phyloP scores from a whole-genome alignment of 768 basidiomycete genomes.

The Pseudohyphozyma bogoriensis region DNA sequence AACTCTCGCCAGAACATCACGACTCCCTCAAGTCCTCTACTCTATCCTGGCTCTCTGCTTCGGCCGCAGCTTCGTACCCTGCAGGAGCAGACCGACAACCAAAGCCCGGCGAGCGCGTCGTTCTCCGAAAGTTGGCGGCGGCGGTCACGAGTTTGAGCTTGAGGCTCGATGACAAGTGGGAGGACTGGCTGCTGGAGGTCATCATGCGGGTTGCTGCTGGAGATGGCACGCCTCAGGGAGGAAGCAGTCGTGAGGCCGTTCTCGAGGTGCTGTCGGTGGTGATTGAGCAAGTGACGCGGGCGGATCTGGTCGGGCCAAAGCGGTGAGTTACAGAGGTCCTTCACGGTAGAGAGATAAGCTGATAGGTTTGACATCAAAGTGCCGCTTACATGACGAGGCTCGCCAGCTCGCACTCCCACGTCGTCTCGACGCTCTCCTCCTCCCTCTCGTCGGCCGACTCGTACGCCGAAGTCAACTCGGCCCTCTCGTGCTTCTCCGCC shows the following conservation, averaged over 20 bases:
- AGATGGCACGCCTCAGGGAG: slow-evolving; percentile 7
- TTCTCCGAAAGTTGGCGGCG: neutral
- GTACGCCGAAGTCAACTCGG: slow-evolving; percentile 16
- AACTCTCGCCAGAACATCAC: neutral
- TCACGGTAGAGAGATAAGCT: neutral
- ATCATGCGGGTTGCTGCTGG: slow-evolving; percentile 1
- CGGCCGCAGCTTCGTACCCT: slow-evolving; percentile 9
- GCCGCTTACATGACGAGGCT: slow-evolving; percentile 26
- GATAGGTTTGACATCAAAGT: neutral
- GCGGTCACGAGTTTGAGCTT: neutral
- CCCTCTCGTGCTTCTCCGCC: slow-evolving; percentile 25
- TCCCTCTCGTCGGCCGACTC: slow-evolving; percentile 7
- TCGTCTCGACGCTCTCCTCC: slow-evolving; percentile 22
- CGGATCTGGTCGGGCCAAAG: slow-evolving; percentile 29
- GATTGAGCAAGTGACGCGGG: slow-evolving; percentile 29
- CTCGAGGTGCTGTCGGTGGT: slow-evolving; percentile 27
- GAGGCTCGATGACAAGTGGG: slow-evolving; percentile 5
- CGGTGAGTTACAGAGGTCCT: slow-evolving; percentile 4
- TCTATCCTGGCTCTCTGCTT: slow-evolving; percentile 10
- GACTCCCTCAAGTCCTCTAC: slow-evolving; percentile 8
- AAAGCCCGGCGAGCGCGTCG: neutral
- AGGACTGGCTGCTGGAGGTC: slow-evolving; percentile 21
- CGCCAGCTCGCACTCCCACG: slow-evolving; percentile 21
- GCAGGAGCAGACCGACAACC: neutral
- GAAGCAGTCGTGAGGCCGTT: slow-evolving; percentile 12